These are phyloP conservation scores for Mycosarcoma maydis DNA, from an alignment of 1,284 basidiomycete genomes.

Conservation along the genomic window DNA sequence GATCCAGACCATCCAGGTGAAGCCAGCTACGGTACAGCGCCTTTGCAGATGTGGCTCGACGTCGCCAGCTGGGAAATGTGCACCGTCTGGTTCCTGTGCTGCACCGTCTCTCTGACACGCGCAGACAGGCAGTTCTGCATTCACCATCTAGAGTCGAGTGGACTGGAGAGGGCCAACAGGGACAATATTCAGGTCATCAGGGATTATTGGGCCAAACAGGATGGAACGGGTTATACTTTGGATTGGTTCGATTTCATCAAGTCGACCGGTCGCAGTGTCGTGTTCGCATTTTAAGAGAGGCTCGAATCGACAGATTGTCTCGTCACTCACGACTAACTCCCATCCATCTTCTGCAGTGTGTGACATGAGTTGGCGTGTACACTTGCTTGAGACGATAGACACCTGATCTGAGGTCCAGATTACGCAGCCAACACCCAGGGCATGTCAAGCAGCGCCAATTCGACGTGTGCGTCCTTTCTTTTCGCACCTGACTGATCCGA, in stretches of 20 bases:
- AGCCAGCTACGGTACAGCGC: slow-evolving; percentile 1
- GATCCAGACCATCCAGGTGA: not conserved
- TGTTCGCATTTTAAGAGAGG: slow-evolving; percentile 41
- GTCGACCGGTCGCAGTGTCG: slow-evolving; percentile 18
- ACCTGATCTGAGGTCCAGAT: too few species aligned
- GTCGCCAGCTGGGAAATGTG: slow-evolving; percentile 54
- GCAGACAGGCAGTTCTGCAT: slow-evolving; percentile 38
- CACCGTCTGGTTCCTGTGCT: slow-evolving; percentile 53
- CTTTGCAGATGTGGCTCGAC: slow-evolving; percentile 46
- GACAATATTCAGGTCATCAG: slow-evolving; percentile 49
- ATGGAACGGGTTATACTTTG: slow-evolving; percentile 39
- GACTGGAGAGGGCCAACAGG: slow-evolving; percentile 41
- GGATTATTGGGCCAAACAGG: slow-evolving; percentile 42
- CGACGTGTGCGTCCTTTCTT: not conserved
- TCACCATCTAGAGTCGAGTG: slow-evolving; percentile 38
- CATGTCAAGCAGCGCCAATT: slow-evolving; percentile 17
- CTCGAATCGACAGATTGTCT: too few species aligned
- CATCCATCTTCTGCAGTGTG: too few species aligned
- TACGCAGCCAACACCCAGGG: slow-evolving; percentile 16
- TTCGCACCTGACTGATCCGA: not conserved
- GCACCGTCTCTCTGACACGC: slow-evolving; percentile 38
- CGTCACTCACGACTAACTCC: too few species aligned
- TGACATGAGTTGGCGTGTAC: too few species aligned
- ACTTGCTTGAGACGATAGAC: too few species aligned
- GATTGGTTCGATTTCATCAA: slow-evolving; percentile 52